phyloP scores from a whole-genome alignment of 2,329 filamentous ascomycete genomes.

The Gliomastix tumulicola region DNA sequence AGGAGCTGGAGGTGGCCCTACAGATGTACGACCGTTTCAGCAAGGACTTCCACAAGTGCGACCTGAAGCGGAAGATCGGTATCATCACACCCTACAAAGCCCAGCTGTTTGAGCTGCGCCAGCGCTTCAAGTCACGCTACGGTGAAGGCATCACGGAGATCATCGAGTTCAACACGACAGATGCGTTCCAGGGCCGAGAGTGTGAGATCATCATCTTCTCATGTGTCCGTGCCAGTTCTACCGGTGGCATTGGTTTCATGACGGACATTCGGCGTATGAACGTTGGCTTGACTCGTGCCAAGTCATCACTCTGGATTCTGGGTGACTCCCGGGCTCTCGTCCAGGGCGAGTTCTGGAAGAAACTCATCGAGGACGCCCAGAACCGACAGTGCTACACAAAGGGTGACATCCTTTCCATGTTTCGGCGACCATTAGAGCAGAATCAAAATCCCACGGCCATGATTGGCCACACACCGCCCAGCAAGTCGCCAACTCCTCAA shows the following conservation, averaged over 20 bases:
- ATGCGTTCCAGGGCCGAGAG: conserved; percentile 95
- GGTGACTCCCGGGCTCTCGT: conserved; percentile 83
- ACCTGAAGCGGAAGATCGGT: conserved; percentile 79
- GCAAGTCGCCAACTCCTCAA: conserved; percentile 9
- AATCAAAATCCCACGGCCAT: no score
- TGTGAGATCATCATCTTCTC: conserved; percentile 99
- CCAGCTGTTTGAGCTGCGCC: conserved; percentile 74
- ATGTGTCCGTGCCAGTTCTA: conserved; percentile 88
- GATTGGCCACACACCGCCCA: conserved; percentile 16
- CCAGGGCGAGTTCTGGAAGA: conserved; percentile 86
- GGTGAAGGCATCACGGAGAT: conserved; percentile 67
- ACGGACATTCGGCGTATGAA: conserved; percentile 99
- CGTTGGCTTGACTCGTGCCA: conserved; percentile 92
- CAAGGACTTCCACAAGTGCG: conserved; percentile 59
- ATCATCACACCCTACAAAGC: conserved; percentile 98
- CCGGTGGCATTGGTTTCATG: conserved; percentile 96
- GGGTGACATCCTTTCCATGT: conserved; percentile 47
- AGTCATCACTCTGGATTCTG: conserved; percentile 92
- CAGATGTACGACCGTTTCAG: conserved; percentile 75
- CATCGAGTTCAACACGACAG: conserved; percentile 97
- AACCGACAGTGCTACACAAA: conserved; percentile 68
- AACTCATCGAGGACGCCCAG: conserved; percentile 76
- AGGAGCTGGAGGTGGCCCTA: conserved; percentile 81
- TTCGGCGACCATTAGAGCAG: conserved; percentile 35
- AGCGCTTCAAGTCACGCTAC: conserved; percentile 64